Conservation (phyloP, 768 basidiomycete genomes). For the Paxillus involutus region DNA sequence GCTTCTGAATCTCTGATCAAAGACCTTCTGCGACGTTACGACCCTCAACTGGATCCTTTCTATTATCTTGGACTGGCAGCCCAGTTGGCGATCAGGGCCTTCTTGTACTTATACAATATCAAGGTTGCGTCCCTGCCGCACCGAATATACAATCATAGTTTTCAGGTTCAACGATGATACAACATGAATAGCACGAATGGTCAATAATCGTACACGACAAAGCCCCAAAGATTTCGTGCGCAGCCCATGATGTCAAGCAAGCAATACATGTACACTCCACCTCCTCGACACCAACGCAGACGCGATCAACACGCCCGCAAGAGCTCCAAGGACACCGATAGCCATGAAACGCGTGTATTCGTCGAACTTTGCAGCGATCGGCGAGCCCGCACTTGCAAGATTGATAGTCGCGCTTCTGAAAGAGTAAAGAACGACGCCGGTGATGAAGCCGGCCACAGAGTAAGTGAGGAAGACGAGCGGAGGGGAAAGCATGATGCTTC, state of each 20-base stretch:
- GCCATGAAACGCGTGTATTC: slow-evolving; percentile 65
- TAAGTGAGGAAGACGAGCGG: slow-evolving; percentile 76
- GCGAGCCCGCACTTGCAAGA: slow-evolving; percentile 31
- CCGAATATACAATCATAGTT: too few relatives aligned
- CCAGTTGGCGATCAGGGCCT: too few relatives aligned
- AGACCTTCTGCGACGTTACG: too few relatives aligned
- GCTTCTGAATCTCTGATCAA: too few relatives aligned
- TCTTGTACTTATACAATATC: too few relatives aligned
- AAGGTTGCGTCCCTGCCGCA: too few relatives aligned
- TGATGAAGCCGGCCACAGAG: slow-evolving; percentile 65
- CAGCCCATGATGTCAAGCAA: too few relatives aligned
- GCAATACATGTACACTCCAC: slow-evolving; percentile 4
- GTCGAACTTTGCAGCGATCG: slow-evolving; percentile 45
- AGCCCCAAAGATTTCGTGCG: background rate
- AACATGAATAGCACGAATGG: too few relatives aligned
- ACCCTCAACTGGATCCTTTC: too few relatives aligned
- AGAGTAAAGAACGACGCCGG: slow-evolving; percentile 64
- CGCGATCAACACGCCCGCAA: slow-evolving; percentile 61
- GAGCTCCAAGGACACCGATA: slow-evolving; percentile 60
- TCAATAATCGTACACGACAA: background rate
- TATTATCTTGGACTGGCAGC: too few relatives aligned
- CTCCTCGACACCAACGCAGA: slow-evolving; percentile 37
- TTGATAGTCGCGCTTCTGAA: slow-evolving; percentile 50
- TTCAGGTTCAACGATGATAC: too few relatives aligned
- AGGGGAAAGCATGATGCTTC: slow-evolving; percentile 63